These are phyloP conservation scores for Litchi chinensis DNA, from an alignment of 345 rosid species.

Conservation along the genomic window DNA sequence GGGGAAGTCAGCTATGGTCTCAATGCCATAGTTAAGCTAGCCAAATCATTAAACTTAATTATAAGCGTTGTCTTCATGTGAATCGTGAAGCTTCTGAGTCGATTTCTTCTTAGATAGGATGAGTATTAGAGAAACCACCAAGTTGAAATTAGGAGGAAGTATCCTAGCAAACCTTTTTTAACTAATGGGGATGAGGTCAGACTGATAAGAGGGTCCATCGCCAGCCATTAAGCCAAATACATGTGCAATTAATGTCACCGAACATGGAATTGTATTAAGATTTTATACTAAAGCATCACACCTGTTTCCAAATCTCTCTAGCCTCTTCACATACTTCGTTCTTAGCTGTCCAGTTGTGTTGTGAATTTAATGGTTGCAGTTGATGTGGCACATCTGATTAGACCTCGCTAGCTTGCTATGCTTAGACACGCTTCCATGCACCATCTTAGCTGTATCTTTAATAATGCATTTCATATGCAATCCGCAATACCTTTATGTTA, in stretches of 20 bases:
- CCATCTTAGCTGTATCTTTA: constrained; percentile 1
- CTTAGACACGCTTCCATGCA: not conserved
- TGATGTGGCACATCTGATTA: not conserved
- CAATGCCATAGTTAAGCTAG: too few species aligned
- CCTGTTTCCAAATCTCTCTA: not conserved
- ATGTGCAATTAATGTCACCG: constrained; percentile 16
- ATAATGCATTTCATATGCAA: not conserved
- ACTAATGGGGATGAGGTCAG: too few species aligned
- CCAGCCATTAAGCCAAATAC: constrained; percentile 4
- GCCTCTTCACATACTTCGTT: not conserved
- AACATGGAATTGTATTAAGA: constrained; percentile 3
- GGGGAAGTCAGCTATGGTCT: too few species aligned
- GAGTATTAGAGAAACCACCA: too few species aligned
- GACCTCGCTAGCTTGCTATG: not conserved
- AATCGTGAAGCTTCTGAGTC: too few species aligned
- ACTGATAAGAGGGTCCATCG: not conserved
- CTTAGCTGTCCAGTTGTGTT: not conserved
- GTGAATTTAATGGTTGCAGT: constrained; percentile 1
- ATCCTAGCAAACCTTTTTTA: too few species aligned
- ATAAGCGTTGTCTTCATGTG: too few species aligned
- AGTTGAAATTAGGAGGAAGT: too few species aligned
- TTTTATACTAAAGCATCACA: not conserved
- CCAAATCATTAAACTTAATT: too few species aligned
- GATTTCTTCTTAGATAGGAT: too few species aligned
- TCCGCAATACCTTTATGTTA: too few species aligned